A percentile compares a stretch with the other conserved stretches of the same genome.
Evolutionary conservation across 805 yeast genomes (phyloP).

Genomic region (Pachysolen tannophilus): DNA sequence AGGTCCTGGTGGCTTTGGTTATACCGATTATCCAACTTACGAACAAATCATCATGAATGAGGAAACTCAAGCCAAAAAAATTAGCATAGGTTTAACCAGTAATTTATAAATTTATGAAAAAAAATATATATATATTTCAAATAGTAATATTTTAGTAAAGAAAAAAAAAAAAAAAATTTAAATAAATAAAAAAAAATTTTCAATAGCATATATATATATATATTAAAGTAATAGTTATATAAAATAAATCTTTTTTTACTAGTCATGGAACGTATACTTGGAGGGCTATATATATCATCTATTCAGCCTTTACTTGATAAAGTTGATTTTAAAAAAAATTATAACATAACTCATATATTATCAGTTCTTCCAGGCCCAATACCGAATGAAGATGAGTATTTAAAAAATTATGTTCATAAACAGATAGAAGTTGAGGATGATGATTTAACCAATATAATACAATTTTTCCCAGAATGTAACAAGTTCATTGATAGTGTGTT

Average conservation of each 20-base stretch:
- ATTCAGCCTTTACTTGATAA: constrained; percentile 53
- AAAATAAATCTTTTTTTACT: background rate
- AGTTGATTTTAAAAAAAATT: constrained; percentile 39
- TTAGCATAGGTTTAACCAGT: too few species aligned
- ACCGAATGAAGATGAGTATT: constrained; percentile 38
- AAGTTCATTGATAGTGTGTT: constrained; percentile 60
- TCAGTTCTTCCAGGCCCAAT: constrained; percentile 61
- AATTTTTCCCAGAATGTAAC: constrained; percentile 52
- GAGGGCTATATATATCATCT: constrained; percentile 72
- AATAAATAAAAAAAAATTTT: too few species aligned
- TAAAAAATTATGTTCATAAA: constrained; percentile 38
- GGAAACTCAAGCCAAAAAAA: too few species aligned
- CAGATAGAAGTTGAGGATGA: constrained; percentile 73
- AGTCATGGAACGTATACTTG: constrained; percentile 58
- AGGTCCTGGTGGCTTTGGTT: constrained; percentile 28
- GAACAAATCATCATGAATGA: too few species aligned
- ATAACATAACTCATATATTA: constrained; percentile 62
- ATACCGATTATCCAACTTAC: constrained; percentile 36
- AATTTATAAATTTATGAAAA: too few species aligned
- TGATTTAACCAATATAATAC: constrained; percentile 55
- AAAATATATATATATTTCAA: too few species aligned
- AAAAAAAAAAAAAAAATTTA: constrained; percentile 2
- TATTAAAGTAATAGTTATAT: too few species aligned
- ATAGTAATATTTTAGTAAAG: too few species aligned
- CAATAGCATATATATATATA: too few species aligned